Evolutionary conservation across 23 red algal genomes (phyloP), one percentile per base, ranked within the genome.

Genomic region (Agarophyton chilense): DNA sequence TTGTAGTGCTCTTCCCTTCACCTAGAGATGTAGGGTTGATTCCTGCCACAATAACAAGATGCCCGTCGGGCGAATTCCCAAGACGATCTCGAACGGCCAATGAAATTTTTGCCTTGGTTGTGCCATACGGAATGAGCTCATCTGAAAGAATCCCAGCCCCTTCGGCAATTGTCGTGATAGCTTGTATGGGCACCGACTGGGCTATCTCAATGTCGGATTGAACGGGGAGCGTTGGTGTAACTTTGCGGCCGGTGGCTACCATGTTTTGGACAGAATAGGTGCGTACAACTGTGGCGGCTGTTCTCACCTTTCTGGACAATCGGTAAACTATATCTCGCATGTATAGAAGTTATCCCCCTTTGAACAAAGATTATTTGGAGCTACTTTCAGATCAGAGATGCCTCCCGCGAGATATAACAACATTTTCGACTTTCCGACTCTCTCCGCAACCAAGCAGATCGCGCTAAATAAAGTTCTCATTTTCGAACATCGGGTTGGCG

Each of bases 141-240:
- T 90, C 84, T 6, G 84, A 47, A 45, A 54, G 78, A 24, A 99
- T 81, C 13, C 97, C 97, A 14, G 90, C 83, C 1, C 73, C 93
- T 19, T 81, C 51, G 5, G 93, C 93, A 33, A 99, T 86, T 28
- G 54, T 71, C 16, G 41, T 46, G 21, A 99, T 92, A 17, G 87
- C 85, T 58, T 90, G 83, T 40, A 92, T 86, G 24, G 73, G 44
- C 0, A 94, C 87, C 19, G 87, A 84, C 68, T 99, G 97, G 14
- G 97, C 97, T 43, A 99, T 99, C n/a, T 94, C 93, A 66, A 95
- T 89, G 72, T 99, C 97, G 9, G 97, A 87, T 43, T 90, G 97
- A 21, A 95, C 89, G 18, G 97, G 97, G 26, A 14, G 58, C 14
- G 85, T 89, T 46, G 85, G 67, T 26, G 40, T 67, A 9, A 89